Percentiles rank a stretch among this genome's conserved stretches.
phyloP scores from a whole-genome alignment of 129 eudicot species.

The Apium graveolens region DNA sequence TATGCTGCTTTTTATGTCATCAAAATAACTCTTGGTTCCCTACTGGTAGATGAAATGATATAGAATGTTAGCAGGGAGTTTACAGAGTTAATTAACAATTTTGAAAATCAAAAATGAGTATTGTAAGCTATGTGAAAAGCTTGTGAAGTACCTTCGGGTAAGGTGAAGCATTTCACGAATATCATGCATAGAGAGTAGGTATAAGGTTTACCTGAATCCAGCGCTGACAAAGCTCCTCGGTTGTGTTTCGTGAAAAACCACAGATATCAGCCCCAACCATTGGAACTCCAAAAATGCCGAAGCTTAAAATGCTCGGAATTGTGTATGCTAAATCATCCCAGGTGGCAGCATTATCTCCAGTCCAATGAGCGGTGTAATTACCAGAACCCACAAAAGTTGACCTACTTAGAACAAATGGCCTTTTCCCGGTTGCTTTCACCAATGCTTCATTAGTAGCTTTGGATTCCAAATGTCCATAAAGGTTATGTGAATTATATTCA shows the following conservation, averaged over 20 bases:
- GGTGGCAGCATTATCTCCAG: conserved; percentile 84
- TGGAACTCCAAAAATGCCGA: conserved; percentile 70
- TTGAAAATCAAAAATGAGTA: neutral
- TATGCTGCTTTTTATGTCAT: neutral
- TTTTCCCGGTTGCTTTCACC: conserved; percentile 34
- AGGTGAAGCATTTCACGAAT: neutral
- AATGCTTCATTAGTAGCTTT: conserved; percentile 50
- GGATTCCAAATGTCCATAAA: conserved; percentile 70
- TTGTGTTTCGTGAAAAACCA: conserved; percentile 59
- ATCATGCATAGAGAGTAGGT: neutral
- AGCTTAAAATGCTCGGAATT: conserved; percentile 68
- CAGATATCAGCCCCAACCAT: conserved; percentile 95
- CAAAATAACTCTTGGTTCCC: neutral
- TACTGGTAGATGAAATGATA: neutral
- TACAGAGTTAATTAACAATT: neutral
- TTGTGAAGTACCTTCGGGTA: neutral
- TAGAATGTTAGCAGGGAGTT: neutral
- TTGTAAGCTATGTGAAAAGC: neutral
- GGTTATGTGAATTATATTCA: conserved; percentile 68
- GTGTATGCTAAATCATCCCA: conserved; percentile 85
- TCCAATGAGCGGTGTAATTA: conserved; percentile 82
- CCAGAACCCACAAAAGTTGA: conserved; percentile 94
- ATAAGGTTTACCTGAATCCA: conserved; percentile 76
- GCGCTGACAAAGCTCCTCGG: conserved; percentile 80
- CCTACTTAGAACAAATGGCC: conserved; percentile 68